Evolutionary conservation across 169 alveolate genomes (phyloP).

Genomic region (Cryptosporidium viatorum): DNA sequence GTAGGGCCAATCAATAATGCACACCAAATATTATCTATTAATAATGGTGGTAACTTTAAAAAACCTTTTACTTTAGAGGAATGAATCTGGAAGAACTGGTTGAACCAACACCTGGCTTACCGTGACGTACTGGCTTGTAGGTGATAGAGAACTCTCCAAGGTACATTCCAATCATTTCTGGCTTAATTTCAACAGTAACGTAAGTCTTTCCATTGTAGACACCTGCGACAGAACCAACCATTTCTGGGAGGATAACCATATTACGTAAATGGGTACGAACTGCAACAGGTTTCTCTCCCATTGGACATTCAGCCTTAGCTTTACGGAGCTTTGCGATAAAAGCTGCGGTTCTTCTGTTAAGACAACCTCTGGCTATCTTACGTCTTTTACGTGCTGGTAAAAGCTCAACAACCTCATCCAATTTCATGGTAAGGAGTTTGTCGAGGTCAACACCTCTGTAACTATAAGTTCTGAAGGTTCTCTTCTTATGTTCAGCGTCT

Average conservation of each 20-base stretch:
- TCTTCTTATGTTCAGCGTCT: constrained; percentile 90
- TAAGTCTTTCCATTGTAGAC: constrained; percentile 97
- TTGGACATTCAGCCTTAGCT: constrained; percentile 90
- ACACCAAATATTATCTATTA: background rate
- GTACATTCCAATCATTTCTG: constrained; percentile 99
- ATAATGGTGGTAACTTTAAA: background rate
- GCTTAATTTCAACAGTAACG: constrained; percentile 97
- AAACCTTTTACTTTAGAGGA: constrained; percentile 88
- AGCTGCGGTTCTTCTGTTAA: constrained; percentile 89
- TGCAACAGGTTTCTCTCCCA: constrained; percentile 96
- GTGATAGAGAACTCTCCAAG: constrained; percentile 99
- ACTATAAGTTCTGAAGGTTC: constrained; percentile 97
- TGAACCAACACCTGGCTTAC: constrained; percentile 98
- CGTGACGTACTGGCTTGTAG: constrained; percentile 98
- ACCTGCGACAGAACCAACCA: constrained; percentile 98
- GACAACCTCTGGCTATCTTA: constrained; percentile 89
- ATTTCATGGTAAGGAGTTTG: constrained; percentile 90
- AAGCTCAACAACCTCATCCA: constrained; percentile 92
- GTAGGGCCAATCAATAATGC: background rate
- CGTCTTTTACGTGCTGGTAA: constrained; percentile 98
- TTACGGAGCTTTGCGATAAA: constrained; percentile 94
- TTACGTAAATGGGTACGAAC: constrained; percentile 94
- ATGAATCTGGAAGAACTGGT: constrained; percentile 95
- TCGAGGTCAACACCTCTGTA: constrained; percentile 98
- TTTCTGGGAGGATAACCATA: constrained; percentile 95